Evolutionary conservation across 2,329 filamentous ascomycete genomes (phyloP).

Genomic region (Cercospora brassicicola): DNA sequence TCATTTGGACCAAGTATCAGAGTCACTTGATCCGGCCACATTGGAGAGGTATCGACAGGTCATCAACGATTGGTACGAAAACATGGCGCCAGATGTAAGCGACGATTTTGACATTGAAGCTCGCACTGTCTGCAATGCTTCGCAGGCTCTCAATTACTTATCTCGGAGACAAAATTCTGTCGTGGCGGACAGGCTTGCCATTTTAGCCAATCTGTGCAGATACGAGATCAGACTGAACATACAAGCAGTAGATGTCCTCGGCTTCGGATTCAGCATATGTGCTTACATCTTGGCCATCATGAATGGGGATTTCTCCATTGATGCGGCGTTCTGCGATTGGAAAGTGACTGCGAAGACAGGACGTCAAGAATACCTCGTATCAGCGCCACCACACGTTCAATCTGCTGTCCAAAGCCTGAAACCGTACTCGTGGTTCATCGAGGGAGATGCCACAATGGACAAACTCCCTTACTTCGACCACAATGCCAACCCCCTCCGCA

Average conservation of each 20-base stretch:
- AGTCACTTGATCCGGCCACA: neutral
- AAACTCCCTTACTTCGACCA: neutral
- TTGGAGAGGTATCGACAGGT: neutral
- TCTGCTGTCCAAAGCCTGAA: neutral
- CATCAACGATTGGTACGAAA: neutral
- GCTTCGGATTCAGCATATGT: neutral
- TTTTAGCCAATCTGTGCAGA: neutral
- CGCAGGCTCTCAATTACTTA: neutral
- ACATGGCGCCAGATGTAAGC: neutral
- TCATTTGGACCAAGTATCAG: neutral
- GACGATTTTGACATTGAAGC: neutral
- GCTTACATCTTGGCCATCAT: neutral
- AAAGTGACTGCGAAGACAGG: neutral
- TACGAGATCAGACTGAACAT: neutral
- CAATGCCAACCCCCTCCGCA: neutral
- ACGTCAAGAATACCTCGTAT: neutral
- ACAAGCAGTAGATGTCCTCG: neutral
- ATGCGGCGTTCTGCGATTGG: neutral
- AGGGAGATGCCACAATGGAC: no score
- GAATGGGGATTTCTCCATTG: neutral
- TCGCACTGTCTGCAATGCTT: neutral
- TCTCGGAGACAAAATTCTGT: neutral
- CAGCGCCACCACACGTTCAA: neutral
- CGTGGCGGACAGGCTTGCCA: neutral
- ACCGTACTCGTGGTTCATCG: neutral